Base-by-base conservation (phyloP, 2,329 filamentous ascomycete species). In the Elsinoe perseae region DNA sequence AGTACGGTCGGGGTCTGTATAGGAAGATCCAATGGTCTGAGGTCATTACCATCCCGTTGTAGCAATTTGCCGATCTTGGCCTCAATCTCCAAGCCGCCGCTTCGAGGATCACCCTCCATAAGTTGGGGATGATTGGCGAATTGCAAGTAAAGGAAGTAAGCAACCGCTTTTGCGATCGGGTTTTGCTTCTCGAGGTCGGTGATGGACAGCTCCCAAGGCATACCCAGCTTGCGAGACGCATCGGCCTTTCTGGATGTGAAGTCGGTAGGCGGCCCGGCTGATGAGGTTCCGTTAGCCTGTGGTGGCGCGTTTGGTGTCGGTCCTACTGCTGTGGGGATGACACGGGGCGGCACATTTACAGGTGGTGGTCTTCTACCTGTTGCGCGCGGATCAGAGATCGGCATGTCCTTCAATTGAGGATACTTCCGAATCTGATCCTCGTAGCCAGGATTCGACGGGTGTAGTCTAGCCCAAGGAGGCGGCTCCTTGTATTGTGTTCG, bases 71-170 rank as follows among this genome's bases (percentile, higher is more conserved):
- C 93, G 48, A 97, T 77, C 70, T 97, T 97, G 8, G 90, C 93
- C 73, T 98, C 93, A 56, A 98, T 87, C 71, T 98, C 93, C 54
- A 96, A 84, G 59, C 89, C 80, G 12, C 90, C 85, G 5, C 82
- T 83, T 14, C 80, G 78, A 9, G 77, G 73, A 56, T 78, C 72
- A 1, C 68, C 78, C 34, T 84, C 77, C 9, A 73, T 75, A 54
- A 83, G 71, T 61, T 87, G 82, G n/a, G 54, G 30, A 6, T 52
- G 32, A 3, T 16, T 28, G 3, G 56, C 28, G 8, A 57, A 28
- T 8, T 56, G 48, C 4, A 28, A 34, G 42, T 54, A 61, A 3
- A 61, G 34, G 28, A 59, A 61, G 9, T 42, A 55, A 8, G 43
- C 54, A 12, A 61, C 40, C 4, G 52, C 43, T 4, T 48, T 25